Evolutionary conservation across 768 basidiomycete species (phyloP).

Genomic region (Calocera cornea): DNA sequence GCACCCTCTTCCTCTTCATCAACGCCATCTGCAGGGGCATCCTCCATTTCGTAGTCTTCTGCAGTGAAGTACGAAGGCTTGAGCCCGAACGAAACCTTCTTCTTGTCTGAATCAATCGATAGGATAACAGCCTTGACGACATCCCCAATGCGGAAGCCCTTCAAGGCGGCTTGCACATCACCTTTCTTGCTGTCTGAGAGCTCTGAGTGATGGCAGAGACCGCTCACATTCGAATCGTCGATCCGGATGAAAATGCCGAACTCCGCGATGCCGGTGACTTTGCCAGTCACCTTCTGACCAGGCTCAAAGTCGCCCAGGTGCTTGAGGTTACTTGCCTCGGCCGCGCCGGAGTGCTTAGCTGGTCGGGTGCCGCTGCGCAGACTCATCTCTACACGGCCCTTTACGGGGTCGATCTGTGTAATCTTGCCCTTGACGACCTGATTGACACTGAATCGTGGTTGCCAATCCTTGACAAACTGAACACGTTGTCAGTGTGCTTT

Average conservation of each 20-base stretch:
- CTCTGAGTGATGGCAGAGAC: conserved; percentile 90
- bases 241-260: conserved; percentile 92
- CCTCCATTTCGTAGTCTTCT: conserved; percentile 38
- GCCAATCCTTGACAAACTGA: conserved; percentile 80
- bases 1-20: conserved; percentile 23
- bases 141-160: conserved; percentile 76
- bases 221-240: conserved; percentile 67
- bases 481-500: conserved; percentile 6
- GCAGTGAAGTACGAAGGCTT: conserved; percentile 78
- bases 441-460: conserved; percentile 58
- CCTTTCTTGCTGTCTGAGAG: conserved; percentile 78
- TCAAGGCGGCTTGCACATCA: conserved; percentile 63
- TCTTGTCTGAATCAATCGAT: conserved; percentile 59
- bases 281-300: conserved; percentile 69
- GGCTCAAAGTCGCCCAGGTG: conserved; percentile 41
- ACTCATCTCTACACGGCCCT: conserved; percentile 80
- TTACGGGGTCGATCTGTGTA: conserved; percentile 55
- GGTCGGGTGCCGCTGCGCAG: conserved; percentile 49
- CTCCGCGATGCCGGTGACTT: conserved; percentile 66
- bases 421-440: conserved; percentile 83
- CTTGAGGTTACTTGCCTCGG: conserved; percentile 1
- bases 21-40: conserved; percentile 16
- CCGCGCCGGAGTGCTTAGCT: not conserved
- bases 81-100: conserved; percentile 66
- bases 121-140: conserved; percentile 66